Evolutionary conservation across 2,329 filamentous ascomycete species (phyloP), one percentile per base, ranked within the genome.

Genomic region (Byssoonygena ceratinophila): DNA sequence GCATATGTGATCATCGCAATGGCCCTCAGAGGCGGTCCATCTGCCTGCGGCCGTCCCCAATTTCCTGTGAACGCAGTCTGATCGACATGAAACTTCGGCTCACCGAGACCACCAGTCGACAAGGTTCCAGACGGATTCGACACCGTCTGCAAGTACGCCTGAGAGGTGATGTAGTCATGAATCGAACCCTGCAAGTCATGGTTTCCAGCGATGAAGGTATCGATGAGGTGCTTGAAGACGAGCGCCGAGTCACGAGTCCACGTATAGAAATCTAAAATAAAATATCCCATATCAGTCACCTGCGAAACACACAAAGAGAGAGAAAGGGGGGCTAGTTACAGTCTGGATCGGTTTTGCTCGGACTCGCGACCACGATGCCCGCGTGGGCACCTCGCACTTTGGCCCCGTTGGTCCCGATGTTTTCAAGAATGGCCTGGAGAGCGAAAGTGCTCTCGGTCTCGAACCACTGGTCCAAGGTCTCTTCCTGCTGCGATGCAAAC

Each of bases 211-310:
- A 80, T 71, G 61, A 88, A 83, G n/a, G 77, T 75, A 59, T 89
- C 85, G 5, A 84, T 74, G 20, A 90, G 69, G 45, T 74, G 73
- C 70, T 87, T 87, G 68, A 84, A 80, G 3, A 81, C 80, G 29
- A 90, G 74, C 20, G 82, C 83, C n/a, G 82, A 77, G 64, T 91
- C 86, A 63, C 85, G 74, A 4, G 82, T 87, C 85, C 86, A 90
- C 1, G 83, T 87, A 64, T 81, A 90, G 63, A 77, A 88, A 68
- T 90, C 83, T 86, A 53, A 2, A 25, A 18, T 18, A 11, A 11
- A 40, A n/a, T n/a, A n/a, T n/a, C n/a, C n/a, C n/a, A n/a, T n/a
- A n/a, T n/a, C n/a, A n/a, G n/a, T n/a, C n/a, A n/a, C n/a, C n/a
- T n/a, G n/a, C n/a, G n/a, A n/a, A n/a, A n/a, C n/a, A n/a, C n/a